These are phyloP conservation scores for Fusarium compactum DNA, from an alignment of 2,329 filamentous ascomycete genomes.

Conservation along the genomic window DNA sequence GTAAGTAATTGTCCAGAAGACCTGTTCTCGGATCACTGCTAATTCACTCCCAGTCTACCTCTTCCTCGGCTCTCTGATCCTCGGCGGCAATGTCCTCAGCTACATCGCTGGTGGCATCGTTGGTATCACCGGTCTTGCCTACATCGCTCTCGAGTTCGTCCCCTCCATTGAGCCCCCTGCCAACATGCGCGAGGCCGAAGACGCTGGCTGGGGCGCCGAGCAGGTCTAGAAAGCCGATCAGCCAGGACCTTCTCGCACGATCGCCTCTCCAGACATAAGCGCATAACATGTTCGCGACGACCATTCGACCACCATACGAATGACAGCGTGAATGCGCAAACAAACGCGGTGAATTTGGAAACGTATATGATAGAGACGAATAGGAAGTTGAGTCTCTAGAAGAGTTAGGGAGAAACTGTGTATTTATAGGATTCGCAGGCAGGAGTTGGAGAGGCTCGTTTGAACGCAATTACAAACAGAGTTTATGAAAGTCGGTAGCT, in stretches of 20 bases:
- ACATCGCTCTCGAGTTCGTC: constrained; percentile 80
- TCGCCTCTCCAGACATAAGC: constrained; percentile 17
- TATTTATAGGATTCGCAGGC: constrained; percentile 23
- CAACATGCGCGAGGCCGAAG: constrained; percentile 83
- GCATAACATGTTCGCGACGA: constrained; percentile 18
- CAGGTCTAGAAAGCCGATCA: constrained; percentile 67
- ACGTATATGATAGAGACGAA: constrained; percentile 9
- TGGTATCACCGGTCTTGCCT: constrained; percentile 81
- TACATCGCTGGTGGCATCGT: constrained; percentile 83
- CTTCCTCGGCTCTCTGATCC: constrained; percentile 89
- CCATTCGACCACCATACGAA: constrained; percentile 11
- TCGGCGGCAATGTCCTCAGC: constrained; percentile 74
- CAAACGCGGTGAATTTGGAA: constrained; percentile 29
- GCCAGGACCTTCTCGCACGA: not conserved
- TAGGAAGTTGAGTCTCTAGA: constrained; percentile 2
- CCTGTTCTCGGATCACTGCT: not conserved
- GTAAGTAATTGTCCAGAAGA: constrained; percentile 67
- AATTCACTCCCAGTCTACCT: constrained; percentile 79
- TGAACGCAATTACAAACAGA: constrained; percentile 18
- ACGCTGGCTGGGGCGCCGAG: constrained; percentile 79
- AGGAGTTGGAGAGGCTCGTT: constrained; percentile 30
- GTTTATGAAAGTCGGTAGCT: constrained; percentile 23
- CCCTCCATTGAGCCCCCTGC: constrained; percentile 83
- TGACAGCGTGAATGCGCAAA: constrained; percentile 20
- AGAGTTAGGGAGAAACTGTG: constrained; percentile 26